Conservation (phyloP, 225 moss, liverwort and hornwort genomes). For the Neckera pumila region DNA sequence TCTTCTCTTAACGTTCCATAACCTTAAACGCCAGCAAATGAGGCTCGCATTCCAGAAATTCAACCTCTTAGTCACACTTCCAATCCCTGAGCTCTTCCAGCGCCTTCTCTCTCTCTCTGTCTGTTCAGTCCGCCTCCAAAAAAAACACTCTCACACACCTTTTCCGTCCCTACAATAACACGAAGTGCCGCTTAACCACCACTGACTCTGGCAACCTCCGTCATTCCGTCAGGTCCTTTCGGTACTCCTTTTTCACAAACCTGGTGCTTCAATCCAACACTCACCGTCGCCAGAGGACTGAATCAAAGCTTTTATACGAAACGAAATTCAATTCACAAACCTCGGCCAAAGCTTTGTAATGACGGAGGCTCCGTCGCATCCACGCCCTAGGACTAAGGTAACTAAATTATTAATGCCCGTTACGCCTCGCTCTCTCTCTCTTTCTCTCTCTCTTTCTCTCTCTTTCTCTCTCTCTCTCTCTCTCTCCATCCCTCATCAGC, state of each 20-base stretch:
- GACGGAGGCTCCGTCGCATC: neutral
- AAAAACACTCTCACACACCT: neutral
- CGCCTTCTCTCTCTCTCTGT: neutral
- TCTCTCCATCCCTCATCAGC: neutral
- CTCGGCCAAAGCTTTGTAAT: neutral
- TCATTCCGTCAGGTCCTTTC: neutral
- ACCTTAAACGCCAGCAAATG: neutral
- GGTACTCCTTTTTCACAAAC: neutral
- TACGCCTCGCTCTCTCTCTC: neutral
- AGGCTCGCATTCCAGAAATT: constrained; percentile 2
- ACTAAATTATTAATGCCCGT: neutral
- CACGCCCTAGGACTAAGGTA: neutral
- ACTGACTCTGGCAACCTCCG: constrained; percentile 4
- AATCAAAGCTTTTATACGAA: neutral
- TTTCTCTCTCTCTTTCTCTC: neutral
- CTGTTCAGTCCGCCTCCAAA: neutral
- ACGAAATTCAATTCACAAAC: constrained; percentile 4
- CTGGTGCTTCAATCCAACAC: neutral
- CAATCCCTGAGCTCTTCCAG: neutral
- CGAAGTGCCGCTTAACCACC: neutral
- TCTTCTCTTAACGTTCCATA: neutral
- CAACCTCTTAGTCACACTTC: neutral
- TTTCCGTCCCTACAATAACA: neutral
- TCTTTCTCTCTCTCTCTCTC: neutral
- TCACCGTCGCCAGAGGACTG: neutral